Conservation (phyloP, 2,329 filamentous ascomycete genomes). For the Cladosporium sp. region DNA sequence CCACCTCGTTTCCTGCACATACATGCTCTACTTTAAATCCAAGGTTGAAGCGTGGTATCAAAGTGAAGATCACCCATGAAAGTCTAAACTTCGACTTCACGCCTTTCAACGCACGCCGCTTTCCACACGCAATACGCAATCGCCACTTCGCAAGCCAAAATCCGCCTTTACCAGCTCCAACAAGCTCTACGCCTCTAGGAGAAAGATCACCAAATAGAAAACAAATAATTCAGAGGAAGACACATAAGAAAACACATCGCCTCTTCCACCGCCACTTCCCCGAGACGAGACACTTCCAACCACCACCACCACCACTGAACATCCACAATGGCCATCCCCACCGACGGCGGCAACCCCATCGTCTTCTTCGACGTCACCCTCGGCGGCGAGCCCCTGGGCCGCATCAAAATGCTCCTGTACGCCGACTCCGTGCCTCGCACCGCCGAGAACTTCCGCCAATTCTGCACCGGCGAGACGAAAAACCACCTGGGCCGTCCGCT, state of each 20-base stretch:
- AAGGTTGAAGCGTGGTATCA: neutral
- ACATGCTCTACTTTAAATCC: no score
- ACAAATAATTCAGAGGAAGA: no score
- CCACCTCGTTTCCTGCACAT: no score
- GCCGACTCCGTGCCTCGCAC: constrained; percentile 71
- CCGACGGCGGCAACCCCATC: constrained; percentile 39
- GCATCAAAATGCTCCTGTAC: constrained; percentile 88
- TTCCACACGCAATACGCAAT: neutral
- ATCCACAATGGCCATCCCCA: constrained; percentile 11
- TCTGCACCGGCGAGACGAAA: constrained; percentile 91
- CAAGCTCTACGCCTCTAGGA: no score
- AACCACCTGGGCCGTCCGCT: constrained; percentile 71
- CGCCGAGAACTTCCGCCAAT: constrained; percentile 94
- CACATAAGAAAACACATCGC: no score
- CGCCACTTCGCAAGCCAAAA: no score
- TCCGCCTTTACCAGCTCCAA: no score
- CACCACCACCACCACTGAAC: neutral
- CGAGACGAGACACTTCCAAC: no score
- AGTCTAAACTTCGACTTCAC: neutral
- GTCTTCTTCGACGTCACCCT: constrained; percentile 77
- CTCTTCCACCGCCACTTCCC: no score
- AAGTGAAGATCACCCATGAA: neutral
- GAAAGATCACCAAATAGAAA: no score
- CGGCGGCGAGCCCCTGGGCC: constrained; percentile 79
- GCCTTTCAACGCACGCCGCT: neutral